These are phyloP conservation scores for Trichoderma koningii DNA, from an alignment of 2,329 filamentous ascomycete species.

Conservation along the genomic window DNA sequence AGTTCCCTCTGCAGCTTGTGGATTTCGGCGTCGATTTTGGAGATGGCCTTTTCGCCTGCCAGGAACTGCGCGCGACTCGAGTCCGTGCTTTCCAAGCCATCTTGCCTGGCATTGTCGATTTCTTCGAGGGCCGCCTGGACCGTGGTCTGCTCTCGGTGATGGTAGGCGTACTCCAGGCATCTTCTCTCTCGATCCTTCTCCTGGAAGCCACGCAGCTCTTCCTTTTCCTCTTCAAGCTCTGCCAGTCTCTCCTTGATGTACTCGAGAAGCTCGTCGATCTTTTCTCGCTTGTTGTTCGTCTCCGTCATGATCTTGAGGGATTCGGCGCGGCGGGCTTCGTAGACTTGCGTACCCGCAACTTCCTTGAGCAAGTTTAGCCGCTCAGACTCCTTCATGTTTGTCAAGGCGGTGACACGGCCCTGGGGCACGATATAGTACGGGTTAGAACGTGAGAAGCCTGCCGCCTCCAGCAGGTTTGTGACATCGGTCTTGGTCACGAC, in stretches of 20 bases:
- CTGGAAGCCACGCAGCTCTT: constrained; percentile 90
- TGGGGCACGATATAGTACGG: constrained; percentile 99
- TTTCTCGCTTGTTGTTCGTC: constrained; percentile 89
- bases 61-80: constrained; percentile 75
- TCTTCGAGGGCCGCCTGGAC: constrained; percentile 76
- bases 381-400: constrained; percentile 98
- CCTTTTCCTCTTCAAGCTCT: constrained; percentile 95
- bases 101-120: constrained; percentile 78
- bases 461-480: constrained; percentile 91
- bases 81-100: constrained; percentile 81
- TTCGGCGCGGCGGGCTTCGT: constrained; percentile 87
- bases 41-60: constrained; percentile 76
- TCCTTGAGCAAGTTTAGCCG: constrained; percentile 89
- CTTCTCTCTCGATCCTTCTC: constrained; percentile 90
- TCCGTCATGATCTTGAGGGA: constrained; percentile 97
- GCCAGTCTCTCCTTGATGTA: constrained; percentile 88
- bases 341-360: constrained; percentile 96
- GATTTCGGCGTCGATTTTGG: constrained; percentile 75
- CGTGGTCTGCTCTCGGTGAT: constrained; percentile 82
- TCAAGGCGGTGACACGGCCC: constrained; percentile 90
- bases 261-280: constrained; percentile 88
- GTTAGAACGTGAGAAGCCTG: constrained; percentile 94
- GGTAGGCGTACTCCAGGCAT: constrained; percentile 92
- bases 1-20: constrained; percentile 78
- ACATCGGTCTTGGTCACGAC: constrained; percentile 94